Conservation (phyloP, 441 rosid genomes). For the Populus trichocarpa region DNA sequence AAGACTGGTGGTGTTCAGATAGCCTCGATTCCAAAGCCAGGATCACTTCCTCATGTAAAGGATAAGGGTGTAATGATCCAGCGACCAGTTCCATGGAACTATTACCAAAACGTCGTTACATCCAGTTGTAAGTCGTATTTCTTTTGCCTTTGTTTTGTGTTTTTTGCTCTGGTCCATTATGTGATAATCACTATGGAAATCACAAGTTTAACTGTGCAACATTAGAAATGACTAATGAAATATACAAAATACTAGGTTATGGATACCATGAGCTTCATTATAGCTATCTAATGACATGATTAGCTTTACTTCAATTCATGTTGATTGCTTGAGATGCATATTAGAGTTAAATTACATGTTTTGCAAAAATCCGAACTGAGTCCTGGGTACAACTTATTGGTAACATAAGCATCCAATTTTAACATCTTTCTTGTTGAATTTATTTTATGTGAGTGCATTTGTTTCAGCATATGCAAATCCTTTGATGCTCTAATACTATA, state of each 20-base stretch:
- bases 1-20: constrained; percentile 91
- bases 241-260: background rate
- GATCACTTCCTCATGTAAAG: constrained; percentile 67
- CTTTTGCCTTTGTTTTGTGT: constrained; percentile 5
- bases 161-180: background rate
- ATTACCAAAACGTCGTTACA: constrained; percentile 97
- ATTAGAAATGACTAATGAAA: background rate
- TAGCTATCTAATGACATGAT: background rate
- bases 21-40: constrained; percentile 73
- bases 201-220: background rate
- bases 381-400: background rate
- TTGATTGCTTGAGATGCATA: constrained; percentile 1
- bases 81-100: constrained; percentile 96
- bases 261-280: background rate
- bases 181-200: background rate
- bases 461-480: background rate
- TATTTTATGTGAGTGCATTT: background rate
- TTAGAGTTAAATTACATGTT: background rate
- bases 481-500: background rate
- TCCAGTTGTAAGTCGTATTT: constrained; percentile 72
- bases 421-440: background rate
- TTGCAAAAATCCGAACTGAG: background rate
- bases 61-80: constrained; percentile 60
- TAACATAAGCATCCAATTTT: background rate
- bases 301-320: background rate